Conservation (phyloP, 257 asterid species). For the Solanum sparsipilum region DNA sequence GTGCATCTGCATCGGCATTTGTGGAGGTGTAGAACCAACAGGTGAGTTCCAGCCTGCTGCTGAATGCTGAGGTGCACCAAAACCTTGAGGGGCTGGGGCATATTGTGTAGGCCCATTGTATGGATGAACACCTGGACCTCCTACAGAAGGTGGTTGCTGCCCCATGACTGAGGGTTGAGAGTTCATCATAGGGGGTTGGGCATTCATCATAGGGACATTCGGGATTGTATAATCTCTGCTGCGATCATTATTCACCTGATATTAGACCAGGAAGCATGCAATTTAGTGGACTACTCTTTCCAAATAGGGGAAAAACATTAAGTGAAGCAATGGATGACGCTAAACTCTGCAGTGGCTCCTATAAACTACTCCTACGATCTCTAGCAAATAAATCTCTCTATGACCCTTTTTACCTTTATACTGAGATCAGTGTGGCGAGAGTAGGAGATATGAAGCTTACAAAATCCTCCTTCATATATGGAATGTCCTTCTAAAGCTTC, state of each 20-base stretch:
- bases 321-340: background rate
- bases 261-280: background rate
- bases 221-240: conserved; percentile 87
- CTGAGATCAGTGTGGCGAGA: conserved; percentile 98
- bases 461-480: conserved; percentile 95
- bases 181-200: conserved; percentile 53
- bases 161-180: conserved; percentile 60
- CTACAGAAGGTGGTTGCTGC: conserved; percentile 56
- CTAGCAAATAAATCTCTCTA: background rate
- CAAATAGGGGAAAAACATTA: background rate
- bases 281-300: background rate
- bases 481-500: conserved; percentile 96
- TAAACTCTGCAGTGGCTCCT: background rate
- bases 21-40: conserved; percentile 19
- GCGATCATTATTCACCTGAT: conserved; percentile 83
- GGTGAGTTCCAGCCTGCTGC: conserved; percentile 64
- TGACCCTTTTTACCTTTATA: conserved; percentile 46
- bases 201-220: conserved; percentile 32
- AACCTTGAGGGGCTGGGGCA: conserved; percentile 36
- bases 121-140: conserved; percentile 41
- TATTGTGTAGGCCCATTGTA: conserved; percentile 46
- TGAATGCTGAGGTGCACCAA: conserved; percentile 35
- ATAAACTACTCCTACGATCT: background rate
- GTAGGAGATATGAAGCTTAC: conserved; percentile 94
- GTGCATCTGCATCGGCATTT: conserved; percentile 64